Evolutionary conservation across 2,329 filamentous ascomycete species (phyloP).

Genomic region (Sarocladiaceae sp.): DNA sequence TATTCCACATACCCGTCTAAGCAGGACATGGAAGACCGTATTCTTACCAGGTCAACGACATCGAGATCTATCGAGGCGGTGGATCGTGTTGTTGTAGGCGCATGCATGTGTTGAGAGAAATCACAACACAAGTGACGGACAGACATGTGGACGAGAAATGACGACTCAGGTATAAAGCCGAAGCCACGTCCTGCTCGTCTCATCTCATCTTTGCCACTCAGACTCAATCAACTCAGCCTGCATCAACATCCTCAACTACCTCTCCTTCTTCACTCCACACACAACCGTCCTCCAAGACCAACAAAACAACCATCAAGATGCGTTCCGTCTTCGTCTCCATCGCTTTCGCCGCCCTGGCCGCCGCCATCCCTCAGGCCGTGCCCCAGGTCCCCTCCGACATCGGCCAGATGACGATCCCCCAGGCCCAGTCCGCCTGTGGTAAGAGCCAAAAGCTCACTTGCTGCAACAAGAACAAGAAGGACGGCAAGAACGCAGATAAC

Average conservation of each 20-base stretch:
- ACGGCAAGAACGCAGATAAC: background rate
- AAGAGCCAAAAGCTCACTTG: slow-evolving; percentile 3
- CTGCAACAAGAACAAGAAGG: background rate
- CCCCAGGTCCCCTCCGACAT: background rate
- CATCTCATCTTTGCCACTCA: background rate
- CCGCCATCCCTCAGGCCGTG: background rate
- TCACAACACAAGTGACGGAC: background rate
- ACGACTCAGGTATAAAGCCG: background rate
- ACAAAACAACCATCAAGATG: slow-evolving; percentile 3
- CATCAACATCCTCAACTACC: background rate
- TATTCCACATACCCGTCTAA: background rate
- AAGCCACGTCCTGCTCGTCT: background rate
- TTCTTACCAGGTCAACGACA: no score
- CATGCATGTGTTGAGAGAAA: background rate
- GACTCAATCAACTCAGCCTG: background rate
- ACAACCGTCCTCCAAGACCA: no score
- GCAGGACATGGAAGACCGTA: background rate
- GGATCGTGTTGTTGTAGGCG: no score
- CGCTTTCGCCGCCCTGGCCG: background rate
- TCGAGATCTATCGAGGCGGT: background rate
- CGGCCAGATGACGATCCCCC: background rate
- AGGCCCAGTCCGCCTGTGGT: slow-evolving; percentile 1
- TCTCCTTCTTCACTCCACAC: background rate
- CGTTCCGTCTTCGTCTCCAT: slow-evolving; percentile 1
- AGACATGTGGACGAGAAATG: background rate